Conservation (phyloP, 805 yeast species). For the Saccharomyces eubayanus region DNA sequence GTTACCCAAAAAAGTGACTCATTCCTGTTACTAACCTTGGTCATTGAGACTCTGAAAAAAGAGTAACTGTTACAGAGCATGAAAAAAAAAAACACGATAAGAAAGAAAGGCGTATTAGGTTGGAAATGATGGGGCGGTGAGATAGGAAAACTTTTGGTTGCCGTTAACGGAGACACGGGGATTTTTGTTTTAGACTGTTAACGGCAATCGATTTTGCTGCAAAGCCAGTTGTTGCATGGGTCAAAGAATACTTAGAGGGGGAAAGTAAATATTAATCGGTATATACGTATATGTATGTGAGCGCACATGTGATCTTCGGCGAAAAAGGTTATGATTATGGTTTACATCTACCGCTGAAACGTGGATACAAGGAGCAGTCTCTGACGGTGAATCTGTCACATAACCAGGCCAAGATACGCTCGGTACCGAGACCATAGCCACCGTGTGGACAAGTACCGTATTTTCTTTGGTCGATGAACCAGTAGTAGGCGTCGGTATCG, state of each 20-base stretch:
- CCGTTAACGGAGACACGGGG: too few species aligned
- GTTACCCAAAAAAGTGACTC: not conserved
- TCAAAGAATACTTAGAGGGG: not conserved
- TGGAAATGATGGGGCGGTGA: not conserved
- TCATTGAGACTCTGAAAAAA: not conserved
- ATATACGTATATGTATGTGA: not conserved
- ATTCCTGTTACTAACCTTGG: not conserved
- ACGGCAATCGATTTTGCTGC: not conserved
- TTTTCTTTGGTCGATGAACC: slow-evolving; percentile 92
- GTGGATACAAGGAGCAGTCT: slow-evolving; percentile 95
- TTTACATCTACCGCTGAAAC: slow-evolving; percentile 95
- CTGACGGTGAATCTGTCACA: slow-evolving; percentile 97
- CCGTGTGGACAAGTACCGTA: slow-evolving; percentile 99
- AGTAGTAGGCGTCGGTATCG: slow-evolving; percentile 76
- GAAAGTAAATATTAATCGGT: not conserved
- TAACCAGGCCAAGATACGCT: slow-evolving; percentile 96
- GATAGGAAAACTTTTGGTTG: not conserved
- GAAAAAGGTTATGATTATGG: slow-evolving; percentile 58
- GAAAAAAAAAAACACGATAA: not conserved
- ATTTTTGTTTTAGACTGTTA: not conserved
- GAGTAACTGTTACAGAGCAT: not conserved
- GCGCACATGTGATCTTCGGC: not conserved
- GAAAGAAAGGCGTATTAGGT: not conserved
- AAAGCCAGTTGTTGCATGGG: not conserved
- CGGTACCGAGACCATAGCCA: slow-evolving; percentile 98